Evolutionary conservation across 2,329 filamentous ascomycete species (phyloP), one percentile per base, ranked within the genome.

Genomic region (Herpotrichia juniperi): DNA sequence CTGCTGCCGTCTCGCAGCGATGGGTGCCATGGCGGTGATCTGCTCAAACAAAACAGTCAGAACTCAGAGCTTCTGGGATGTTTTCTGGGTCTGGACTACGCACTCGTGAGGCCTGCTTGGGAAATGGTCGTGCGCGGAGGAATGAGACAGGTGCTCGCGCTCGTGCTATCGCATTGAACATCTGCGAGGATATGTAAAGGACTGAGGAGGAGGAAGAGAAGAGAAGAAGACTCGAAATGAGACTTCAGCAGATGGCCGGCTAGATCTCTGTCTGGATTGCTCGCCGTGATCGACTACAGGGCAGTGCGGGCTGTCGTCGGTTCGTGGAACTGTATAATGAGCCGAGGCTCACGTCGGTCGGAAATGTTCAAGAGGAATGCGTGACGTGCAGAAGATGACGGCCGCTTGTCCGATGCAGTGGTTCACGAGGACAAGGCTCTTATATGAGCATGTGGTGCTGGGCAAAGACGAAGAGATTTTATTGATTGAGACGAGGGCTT

Each of bases 161-260:
- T 61, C 71, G 61, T 56, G 67, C 69, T 63, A 68, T 66, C 70
- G 71, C 72, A 69, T 64, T 73, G 54, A 75, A 74, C 73, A 75
- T 75, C 56, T 68, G 65, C 54, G 58, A 61, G 35, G 54, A 42
- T 46, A 42, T 52, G 24, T 39, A 42, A 25, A 34, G 43, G 48
- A 48, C 44, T 3, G 42, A 50, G 25, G 26, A 57, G 24, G 34
- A 40, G 45, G 24, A 35, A 43, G 45, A 45, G 14, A 21, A 26
- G 39, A 50, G 28, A 40, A 10, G 31, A 14, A 10, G 16, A 37
- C 25, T 22, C 6, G 11, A 26, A 43, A 40, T 47, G 19, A 24
- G 24, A 39, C 22, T 46, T 54, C 44, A 42, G 22, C 56, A 56
- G 62, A 54, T 42, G 46, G 50, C 56, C 63, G 61, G 57, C 50